Evolutionary conservation across 2,329 filamentous ascomycete species (phyloP), one percentile per base, ranked within the genome.

Genomic region (Fusarium sp.): DNA sequence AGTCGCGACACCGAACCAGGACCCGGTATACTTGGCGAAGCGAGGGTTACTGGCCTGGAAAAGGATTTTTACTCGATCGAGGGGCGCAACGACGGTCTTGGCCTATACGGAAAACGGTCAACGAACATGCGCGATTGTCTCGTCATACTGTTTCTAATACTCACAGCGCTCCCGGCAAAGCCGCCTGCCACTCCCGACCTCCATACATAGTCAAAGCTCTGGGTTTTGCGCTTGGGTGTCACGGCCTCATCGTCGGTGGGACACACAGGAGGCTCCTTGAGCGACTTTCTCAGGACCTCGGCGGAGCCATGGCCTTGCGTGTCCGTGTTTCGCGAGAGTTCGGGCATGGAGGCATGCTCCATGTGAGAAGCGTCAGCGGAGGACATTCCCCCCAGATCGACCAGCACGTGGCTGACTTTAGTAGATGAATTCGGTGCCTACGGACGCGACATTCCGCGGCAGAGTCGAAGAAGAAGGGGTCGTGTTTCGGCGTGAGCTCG

Each of bases 41-140:
- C 96, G 92, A 4, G 96, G 96, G 76, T 96, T 98, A 77, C 92
- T 94, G 55, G 96, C 92, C 80, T 99, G 96, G 83, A 99, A 98
- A 43, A 99, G 92, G 77, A 99, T 99, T 83, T 99, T 99, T 76
- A 99, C 96, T 72, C 96, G 92, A 82, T 99, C 96, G 70, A 99
- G 92, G 27, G 96, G 96, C 27, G 94, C 96, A 39, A 99, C 97
- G 7, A 97, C 86, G 0, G 95, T 98, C 86, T 99, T 99, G 66
- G 93, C 96, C 94, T 97, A 23, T 18, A 55, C 13, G 4, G 6
- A 10, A 30, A 41, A 58, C 12, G 23, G 68, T 75, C 23, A 75
- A 64, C 13, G 6, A 48, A 9, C 23, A 16, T 48, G 9, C 23
- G 23, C 9, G 56, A 3, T 7, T 5, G n/a, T n/a, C 6, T 27